Percentiles rank a stretch among this genome's conserved stretches.
These are phyloP conservation scores for Alternaria viburni DNA, from an alignment of 2,329 filamentous ascomycete genomes.

Conservation along the genomic window DNA sequence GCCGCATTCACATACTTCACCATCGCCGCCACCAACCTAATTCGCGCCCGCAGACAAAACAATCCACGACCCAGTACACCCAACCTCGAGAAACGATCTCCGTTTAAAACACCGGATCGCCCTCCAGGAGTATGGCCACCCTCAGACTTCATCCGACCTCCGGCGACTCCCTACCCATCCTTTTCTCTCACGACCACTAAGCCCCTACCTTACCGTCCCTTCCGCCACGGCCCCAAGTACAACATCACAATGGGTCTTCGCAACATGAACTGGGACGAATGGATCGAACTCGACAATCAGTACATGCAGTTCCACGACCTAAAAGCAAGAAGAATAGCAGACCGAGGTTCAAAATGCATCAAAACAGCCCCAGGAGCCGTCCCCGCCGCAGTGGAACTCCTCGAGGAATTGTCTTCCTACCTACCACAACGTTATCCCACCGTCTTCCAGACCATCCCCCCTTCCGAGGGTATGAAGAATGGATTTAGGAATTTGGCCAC, in stretches of 20 bases:
- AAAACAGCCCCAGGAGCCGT: constrained; percentile 72
- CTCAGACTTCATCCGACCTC: constrained; percentile 62
- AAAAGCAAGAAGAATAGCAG: constrained; percentile 71
- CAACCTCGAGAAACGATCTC: constrained; percentile 55
- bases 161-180: constrained; percentile 66
- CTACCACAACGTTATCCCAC: constrained; percentile 76
- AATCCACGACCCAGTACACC: constrained; percentile 25
- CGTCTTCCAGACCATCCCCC: constrained; percentile 65
- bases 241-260: constrained; percentile 79
- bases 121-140: constrained; percentile 47
- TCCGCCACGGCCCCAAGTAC: constrained; percentile 78
- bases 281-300: constrained; percentile 86
- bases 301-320: constrained; percentile 74
- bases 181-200: constrained; percentile 74
- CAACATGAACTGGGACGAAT: constrained; percentile 72
- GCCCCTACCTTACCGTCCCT: constrained; percentile 78
- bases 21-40: constrained; percentile 31
- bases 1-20: constrained; percentile 41
- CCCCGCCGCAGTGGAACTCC: constrained; percentile 74
- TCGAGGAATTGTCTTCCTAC: constrained; percentile 75
- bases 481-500: constrained; percentile 66
- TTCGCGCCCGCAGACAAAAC: constrained; percentile 19
- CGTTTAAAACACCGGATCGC: constrained; percentile 46
- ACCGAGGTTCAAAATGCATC: constrained; percentile 72
- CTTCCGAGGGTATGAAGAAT: too few relatives aligned